Conservation (phyloP, 768 basidiomycete genomes). For the Collybia sp. region DNA sequence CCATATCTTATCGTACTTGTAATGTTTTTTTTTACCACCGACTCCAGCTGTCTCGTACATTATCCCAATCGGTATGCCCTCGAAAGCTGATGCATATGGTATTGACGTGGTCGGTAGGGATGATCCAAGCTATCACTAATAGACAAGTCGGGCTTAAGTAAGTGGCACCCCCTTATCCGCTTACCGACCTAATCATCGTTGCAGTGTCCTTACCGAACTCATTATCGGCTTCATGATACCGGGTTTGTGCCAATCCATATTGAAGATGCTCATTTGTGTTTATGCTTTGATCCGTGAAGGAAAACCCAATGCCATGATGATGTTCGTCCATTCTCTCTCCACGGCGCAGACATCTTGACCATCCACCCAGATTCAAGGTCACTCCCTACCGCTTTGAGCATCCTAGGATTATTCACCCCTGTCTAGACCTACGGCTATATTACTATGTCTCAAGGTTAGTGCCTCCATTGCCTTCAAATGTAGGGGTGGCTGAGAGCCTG, state of each 20-base stretch:
- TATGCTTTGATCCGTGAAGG: conserved; percentile 39
- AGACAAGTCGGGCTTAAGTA: conserved; percentile 61
- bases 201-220: conserved; percentile 67
- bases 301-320: conserved; percentile 72
- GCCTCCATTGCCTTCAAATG: not conserved
- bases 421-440: conserved; percentile 61
- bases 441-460: conserved; percentile 48
- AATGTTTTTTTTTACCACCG: not conserved
- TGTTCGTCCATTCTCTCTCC: conserved; percentile 29
- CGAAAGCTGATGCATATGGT: not conserved
- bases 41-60: conserved; percentile 48
- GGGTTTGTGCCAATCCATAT: conserved; percentile 17
- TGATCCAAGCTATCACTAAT: conserved; percentile 82
- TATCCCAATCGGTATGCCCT: conserved; percentile 59
- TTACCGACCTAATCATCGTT: not conserved
- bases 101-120: conserved; percentile 22
- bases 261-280: conserved; percentile 2
- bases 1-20: conserved; percentile 1
- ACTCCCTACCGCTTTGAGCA: not conserved
- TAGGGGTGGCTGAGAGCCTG: conserved; percentile 17
- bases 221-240: conserved; percentile 58
- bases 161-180: conserved; percentile 6
- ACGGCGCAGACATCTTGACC: conserved; percentile 2
- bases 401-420: conserved; percentile 17
- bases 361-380: conserved; percentile 32